Evolutionary conservation across 805 yeast genomes (phyloP), one percentile per base, ranked within the genome.

Genomic region (Saccharomycopsis sp.): DNA sequence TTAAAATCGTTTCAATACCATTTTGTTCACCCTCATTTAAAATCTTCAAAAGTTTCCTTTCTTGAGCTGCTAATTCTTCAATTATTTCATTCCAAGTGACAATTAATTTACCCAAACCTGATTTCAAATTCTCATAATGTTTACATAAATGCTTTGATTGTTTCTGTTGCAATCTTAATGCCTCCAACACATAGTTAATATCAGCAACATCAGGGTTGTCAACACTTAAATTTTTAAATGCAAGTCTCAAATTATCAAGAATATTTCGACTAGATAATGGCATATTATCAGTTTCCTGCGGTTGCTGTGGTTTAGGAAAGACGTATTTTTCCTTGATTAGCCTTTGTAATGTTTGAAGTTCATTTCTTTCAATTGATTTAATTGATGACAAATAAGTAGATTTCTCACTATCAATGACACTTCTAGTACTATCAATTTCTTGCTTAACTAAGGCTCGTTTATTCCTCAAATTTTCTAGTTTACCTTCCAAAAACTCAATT

Each of bases 231-330:
- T 26, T 40, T n/a, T 31, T 31, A 13, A 49, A 43, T n/a, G 47
- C 50, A 20, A 38, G 9, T 17, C 35, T 35, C 19, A 49, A 40
- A 32, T 49, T 49, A 19, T 49, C 52, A 22, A 49, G 38, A 3
- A 49, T 41, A 27, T 49, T 49, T n/a, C 45, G 11, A n/a, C 33
- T 31, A 9, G 49, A 43, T n/a, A 48, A 34, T 8, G 46, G 43
- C 19, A 16, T 16, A 20, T 8, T 14, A 7, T 20, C 7, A 16
- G 36, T 41, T 16, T 34, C 36, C 27, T 27, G 21, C 20, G 32
- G 39, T 26, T 21, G 36, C 27, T 27, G 21, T 14, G 32, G 39
- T 26, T 21, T 23, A 19, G n/a, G 9, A 14, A 26, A 13, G 11
- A 44, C 5, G 22, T 21, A 38, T 8, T 45, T 24, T 26, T 45